phyloP scores from a whole-genome alignment of 306 rosid genomes.

The Delonix regia region DNA sequence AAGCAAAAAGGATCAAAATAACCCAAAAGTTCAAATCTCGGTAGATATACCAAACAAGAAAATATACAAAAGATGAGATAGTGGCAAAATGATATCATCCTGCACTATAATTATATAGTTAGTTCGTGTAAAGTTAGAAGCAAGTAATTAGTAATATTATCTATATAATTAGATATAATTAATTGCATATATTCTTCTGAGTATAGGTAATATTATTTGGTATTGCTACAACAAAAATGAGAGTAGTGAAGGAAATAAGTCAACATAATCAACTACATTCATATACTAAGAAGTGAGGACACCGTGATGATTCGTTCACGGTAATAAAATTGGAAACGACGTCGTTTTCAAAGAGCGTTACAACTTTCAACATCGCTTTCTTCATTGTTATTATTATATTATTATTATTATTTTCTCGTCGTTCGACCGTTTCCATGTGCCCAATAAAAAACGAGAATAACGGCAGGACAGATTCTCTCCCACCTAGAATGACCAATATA shows the following conservation, averaged over 20 bases:
- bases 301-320: no score
- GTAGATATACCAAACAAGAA: no score
- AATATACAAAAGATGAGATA: no score
- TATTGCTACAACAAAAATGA: no score
- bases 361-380: no score
- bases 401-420: not conserved
- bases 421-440: conserved; percentile 17
- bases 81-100: not conserved
- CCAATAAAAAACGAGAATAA: conserved; percentile 29
- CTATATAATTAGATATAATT: no score
- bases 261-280: conserved; percentile 24
- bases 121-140: not conserved
- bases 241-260: not conserved
- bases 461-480: conserved; percentile 25
- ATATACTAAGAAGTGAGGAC: conserved; percentile 1
- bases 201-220: no score
- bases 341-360: not conserved
- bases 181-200: not conserved
- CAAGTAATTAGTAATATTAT: not conserved
- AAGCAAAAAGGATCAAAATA: not conserved
- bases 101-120: not conserved
- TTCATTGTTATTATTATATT: no score
- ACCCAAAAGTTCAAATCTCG: not conserved
- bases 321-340: conserved; percentile 1
- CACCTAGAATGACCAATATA: conserved; percentile 26